phyloP scores from a whole-genome alignment of 345 rosid genomes.

The Pistacia vera region DNA sequence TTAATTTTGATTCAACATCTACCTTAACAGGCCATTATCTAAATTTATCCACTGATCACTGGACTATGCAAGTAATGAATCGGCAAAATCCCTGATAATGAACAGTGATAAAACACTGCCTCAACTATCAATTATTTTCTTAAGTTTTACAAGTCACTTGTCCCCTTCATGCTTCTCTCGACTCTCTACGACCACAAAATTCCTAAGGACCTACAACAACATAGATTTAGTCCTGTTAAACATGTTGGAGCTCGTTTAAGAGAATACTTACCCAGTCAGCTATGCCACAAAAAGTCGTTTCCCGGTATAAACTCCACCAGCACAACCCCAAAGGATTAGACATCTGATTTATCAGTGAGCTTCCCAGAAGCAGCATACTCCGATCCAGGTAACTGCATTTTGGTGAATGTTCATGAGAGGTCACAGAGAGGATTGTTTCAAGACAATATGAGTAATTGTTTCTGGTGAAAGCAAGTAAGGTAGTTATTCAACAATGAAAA shows the following conservation, averaged over 20 bases:
- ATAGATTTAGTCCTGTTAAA: neutral
- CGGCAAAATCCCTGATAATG: neutral
- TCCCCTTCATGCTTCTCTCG: neutral
- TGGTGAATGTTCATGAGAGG: slow-evolving; percentile 13
- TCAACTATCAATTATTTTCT: neutral
- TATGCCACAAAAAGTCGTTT: slow-evolving; percentile 76
- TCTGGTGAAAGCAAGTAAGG: neutral
- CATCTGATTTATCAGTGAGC: slow-evolving; percentile 82
- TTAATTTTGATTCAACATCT: no score
- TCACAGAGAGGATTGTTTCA: neutral
- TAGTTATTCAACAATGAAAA: slow-evolving; percentile 11
- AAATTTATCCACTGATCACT: neutral
- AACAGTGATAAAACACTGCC: neutral
- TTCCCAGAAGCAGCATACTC: slow-evolving; percentile 92
- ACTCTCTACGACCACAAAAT: neutral
- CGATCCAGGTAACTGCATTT: slow-evolving; percentile 75
- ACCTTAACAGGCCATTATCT: neutral
- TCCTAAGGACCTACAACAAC: neutral
- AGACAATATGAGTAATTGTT: neutral
- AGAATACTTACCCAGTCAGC: slow-evolving; percentile 81
- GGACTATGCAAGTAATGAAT: neutral
- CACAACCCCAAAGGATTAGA: slow-evolving; percentile 85
- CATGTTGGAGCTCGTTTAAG: neutral
- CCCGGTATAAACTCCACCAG: slow-evolving; percentile 86
- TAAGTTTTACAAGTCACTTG: neutral